A percentile compares a stretch with the other conserved stretches of the same genome.
phyloP scores from a whole-genome alignment of 148 eudicot species.

The Gaultheria prostrata region DNA sequence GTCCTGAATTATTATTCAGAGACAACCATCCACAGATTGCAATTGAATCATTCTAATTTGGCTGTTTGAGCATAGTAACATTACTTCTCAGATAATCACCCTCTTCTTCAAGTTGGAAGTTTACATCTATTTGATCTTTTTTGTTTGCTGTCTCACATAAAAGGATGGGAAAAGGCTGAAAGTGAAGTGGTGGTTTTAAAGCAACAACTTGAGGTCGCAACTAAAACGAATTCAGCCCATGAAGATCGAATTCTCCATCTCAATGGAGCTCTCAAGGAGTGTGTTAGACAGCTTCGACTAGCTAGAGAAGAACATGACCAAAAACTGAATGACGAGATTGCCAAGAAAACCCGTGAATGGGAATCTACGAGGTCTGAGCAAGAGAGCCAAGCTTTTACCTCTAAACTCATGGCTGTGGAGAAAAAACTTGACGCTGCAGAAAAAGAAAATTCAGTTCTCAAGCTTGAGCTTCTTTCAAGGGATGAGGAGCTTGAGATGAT shows the following conservation, averaged over 20 bases:
- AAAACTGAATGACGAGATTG: constrained; percentile 45
- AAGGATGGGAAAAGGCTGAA: constrained; percentile 97
- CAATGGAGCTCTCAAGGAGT: constrained; percentile 90
- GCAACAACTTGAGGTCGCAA: constrained; percentile 58
- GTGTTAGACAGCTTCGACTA: constrained; percentile 82
- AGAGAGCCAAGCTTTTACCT: constrained; percentile 1
- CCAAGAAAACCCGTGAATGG: constrained; percentile 47
- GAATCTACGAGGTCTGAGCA: constrained; percentile 48
- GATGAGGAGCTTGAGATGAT: constrained; percentile 39
- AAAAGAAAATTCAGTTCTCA: constrained; percentile 3
- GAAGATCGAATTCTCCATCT: constrained; percentile 74
- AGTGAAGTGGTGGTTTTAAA: constrained; percentile 53
- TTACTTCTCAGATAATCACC: background rate
- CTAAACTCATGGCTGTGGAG: background rate
- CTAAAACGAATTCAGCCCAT: constrained; percentile 50
- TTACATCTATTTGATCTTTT: background rate
- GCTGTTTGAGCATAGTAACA: background rate
- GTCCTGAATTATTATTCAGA: background rate
- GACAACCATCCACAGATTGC: background rate
- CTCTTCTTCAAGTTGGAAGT: background rate
- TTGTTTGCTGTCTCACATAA: background rate
- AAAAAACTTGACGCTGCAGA: background rate
- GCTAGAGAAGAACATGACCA: constrained; percentile 66
- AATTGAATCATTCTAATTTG: background rate
- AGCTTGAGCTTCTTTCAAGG: constrained; percentile 7